Conservation (phyloP, 2,329 filamentous ascomycete species). For the Penicillium sp. region DNA sequence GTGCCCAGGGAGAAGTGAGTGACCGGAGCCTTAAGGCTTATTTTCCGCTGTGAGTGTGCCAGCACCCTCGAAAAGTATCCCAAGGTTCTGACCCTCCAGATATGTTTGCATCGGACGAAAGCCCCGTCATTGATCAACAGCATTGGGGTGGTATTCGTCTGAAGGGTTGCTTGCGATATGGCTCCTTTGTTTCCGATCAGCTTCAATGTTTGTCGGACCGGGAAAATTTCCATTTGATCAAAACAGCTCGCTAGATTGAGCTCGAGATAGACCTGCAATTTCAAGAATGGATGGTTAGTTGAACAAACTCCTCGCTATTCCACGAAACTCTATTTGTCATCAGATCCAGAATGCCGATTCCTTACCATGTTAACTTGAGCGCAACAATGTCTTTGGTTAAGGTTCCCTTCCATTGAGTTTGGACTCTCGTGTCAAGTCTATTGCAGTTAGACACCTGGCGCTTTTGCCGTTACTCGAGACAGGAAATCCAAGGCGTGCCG, state of each 20-base stretch:
- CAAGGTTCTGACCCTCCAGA: slow-evolving; percentile 34
- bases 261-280: slow-evolving; percentile 3
- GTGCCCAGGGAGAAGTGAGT: slow-evolving; percentile 45
- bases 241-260: not conserved
- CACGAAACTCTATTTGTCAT: not conserved
- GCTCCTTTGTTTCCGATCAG: not conserved
- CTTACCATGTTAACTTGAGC: not conserved
- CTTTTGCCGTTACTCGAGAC: not conserved
- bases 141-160: not conserved
- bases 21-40: slow-evolving; percentile 48
- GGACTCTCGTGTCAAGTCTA: not conserved
- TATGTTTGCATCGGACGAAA: slow-evolving; percentile 51
- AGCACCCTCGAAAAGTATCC: not conserved
- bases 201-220: not conserved
- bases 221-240: not conserved
- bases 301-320: not conserved
- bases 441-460: not conserved
- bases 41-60: slow-evolving; percentile 49
- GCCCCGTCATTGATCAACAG: slow-evolving; percentile 23
- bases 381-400: not conserved
- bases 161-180: not conserved
- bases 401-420: not conserved
- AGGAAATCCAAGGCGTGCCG: not conserved
- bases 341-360: not conserved
- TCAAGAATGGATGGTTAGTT: slow-evolving; percentile 10